phyloP scores from a whole-genome alignment of 1,284 basidiomycete genomes.

The Apiotrichum gamsii region DNA sequence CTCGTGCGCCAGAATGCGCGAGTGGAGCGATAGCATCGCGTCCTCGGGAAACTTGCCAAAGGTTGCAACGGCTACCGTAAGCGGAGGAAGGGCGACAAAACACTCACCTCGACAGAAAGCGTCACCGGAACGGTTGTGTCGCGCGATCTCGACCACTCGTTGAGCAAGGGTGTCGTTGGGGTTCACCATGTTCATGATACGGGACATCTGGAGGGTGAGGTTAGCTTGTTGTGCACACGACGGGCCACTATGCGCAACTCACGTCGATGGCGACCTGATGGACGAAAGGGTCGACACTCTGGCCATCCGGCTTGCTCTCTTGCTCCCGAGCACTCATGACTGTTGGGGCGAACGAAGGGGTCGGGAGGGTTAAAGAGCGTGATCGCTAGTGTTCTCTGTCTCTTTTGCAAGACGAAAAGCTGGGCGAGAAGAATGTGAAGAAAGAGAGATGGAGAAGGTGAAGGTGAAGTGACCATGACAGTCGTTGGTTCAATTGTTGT shows the following conservation, averaged over 20 bases:
- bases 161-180: conserved; percentile 75
- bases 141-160: conserved; percentile 72
- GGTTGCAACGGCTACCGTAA: conserved; percentile 58
- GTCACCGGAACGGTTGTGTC: conserved; percentile 56
- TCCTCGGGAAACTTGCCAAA: conserved; percentile 79
- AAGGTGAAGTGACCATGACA: too few relatives aligned
- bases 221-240: background rate
- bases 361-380: too few relatives aligned
- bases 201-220: conserved; percentile 56
- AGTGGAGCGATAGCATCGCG: conserved; percentile 57
- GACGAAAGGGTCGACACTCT: conserved; percentile 55
- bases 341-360: too few relatives aligned
- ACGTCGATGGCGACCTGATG: conserved; percentile 66
- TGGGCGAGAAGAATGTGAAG: too few relatives aligned
- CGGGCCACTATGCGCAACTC: conserved; percentile 6
- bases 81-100: background rate
- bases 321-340: too few relatives aligned
- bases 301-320: too few relatives aligned
- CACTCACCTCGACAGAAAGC: conserved; percentile 58
- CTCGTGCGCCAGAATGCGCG: conserved; percentile 57
- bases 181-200: conserved; percentile 69
- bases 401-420: too few relatives aligned
- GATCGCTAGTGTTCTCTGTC: too few relatives aligned
- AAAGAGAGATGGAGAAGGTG: too few relatives aligned
- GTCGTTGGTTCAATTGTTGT: too few relatives aligned